Percentiles rank a stretch among this genome's conserved stretches.
These are phyloP conservation scores for Pichia cactophila DNA, from an alignment of 1,139 yeast species.

Conservation along the genomic window DNA sequence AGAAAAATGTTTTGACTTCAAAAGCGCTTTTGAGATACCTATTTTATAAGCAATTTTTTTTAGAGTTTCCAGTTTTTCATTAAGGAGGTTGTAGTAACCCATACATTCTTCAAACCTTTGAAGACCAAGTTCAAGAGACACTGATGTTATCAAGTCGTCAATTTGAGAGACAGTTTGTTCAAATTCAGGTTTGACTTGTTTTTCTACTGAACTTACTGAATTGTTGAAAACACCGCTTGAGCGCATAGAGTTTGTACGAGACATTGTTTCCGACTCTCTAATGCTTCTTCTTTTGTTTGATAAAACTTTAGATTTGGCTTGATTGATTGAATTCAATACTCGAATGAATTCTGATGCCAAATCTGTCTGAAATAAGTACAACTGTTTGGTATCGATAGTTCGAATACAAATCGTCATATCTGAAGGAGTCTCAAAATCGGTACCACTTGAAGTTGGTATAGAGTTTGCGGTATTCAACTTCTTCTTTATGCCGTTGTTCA, in stretches of 20 bases:
- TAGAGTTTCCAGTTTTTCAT: slow-evolving; percentile 31
- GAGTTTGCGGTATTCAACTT: background rate
- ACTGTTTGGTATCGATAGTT: slow-evolving; percentile 33
- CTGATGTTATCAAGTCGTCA: slow-evolving; percentile 24
- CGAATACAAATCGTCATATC: slow-evolving; percentile 41
- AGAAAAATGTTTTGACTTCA: slow-evolving; percentile 4
- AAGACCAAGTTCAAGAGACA: slow-evolving; percentile 23
- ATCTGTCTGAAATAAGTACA: slow-evolving; percentile 61
- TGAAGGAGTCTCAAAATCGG: background rate
- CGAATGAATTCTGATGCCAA: slow-evolving; percentile 51
- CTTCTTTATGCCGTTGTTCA: background rate
- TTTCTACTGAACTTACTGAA: slow-evolving; percentile 28
- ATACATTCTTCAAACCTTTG: slow-evolving; percentile 23
- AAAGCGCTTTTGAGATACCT: slow-evolving; percentile 7
- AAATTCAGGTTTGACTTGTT: slow-evolving; percentile 16
- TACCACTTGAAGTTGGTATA: background rate
- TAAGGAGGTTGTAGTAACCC: slow-evolving; percentile 41
- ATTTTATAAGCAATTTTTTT: slow-evolving; percentile 5
- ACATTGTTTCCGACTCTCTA: slow-evolving; percentile 27
- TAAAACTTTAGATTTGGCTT: slow-evolving; percentile 57
- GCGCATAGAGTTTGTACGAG: slow-evolving; percentile 22
- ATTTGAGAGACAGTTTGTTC: slow-evolving; percentile 10
- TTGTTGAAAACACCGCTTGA: slow-evolving; percentile 31
- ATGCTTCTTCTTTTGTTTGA: slow-evolving; percentile 38
- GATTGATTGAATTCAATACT: slow-evolving; percentile 50